phyloP scores from a whole-genome alignment of 352 stramenopile species.

The Pythium angustatum region DNA sequence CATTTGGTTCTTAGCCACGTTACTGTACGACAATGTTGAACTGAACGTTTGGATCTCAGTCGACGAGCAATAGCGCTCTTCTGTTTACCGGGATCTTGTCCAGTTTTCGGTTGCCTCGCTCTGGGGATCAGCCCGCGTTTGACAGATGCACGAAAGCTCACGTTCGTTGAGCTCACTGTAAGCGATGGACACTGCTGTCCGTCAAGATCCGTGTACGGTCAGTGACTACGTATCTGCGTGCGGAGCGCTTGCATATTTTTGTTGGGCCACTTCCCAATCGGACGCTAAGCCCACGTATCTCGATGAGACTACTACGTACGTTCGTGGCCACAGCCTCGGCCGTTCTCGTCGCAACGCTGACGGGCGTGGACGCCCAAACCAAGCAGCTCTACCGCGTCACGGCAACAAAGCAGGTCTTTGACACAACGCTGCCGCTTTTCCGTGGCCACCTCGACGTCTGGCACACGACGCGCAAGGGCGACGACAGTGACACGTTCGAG shows the following conservation, averaged over 20 bases:
- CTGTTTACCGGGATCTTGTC: no score
- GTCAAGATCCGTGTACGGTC: neutral
- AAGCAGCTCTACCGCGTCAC: constrained; percentile 38
- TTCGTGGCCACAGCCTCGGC: constrained; percentile 1
- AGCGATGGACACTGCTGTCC: neutral
- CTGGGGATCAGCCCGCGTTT: no score
- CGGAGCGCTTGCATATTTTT: neutral
- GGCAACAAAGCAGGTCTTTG: constrained; percentile 25
- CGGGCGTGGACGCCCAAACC: constrained; percentile 12
- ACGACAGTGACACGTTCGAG: constrained; percentile 18
- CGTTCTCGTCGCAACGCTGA: neutral
- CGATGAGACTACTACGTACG: constrained; percentile 31
- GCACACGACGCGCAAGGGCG: neutral
- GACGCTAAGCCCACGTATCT: no score
- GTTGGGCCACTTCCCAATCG: constrained; percentile 14
- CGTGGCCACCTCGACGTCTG: constrained; percentile 24
- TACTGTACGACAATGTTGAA: no score
- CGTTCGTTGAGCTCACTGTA: no score
- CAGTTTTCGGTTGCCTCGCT: no score
- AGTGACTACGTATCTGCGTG: neutral
- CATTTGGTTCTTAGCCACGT: no score
- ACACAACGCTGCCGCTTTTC: constrained; percentile 22
- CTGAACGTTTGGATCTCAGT: no score
- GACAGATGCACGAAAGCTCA: no score
- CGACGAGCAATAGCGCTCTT: no score